Evolutionary conservation across 129 eudicot genomes (phyloP).

Genomic region (Daucus carota): DNA sequence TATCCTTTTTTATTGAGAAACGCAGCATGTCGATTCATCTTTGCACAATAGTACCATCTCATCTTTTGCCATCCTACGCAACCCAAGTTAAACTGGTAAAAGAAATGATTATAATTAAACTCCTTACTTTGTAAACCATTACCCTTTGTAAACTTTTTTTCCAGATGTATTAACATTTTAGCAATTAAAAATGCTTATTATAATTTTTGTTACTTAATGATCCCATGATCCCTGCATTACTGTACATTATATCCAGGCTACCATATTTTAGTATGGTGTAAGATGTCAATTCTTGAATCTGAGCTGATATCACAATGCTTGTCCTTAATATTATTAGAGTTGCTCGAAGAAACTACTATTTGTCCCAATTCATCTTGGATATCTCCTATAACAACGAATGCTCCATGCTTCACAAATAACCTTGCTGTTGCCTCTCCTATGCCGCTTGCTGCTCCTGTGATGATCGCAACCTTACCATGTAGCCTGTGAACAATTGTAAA

Average conservation of each 20-base stretch:
- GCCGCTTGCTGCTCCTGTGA: constrained; percentile 88
- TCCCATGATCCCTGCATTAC: constrained; percentile 68
- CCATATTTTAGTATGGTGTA: constrained; percentile 43
- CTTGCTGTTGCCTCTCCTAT: constrained; percentile 62
- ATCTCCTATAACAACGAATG: constrained; percentile 57
- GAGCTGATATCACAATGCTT: constrained; percentile 53
- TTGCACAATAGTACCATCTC: too few relatives aligned
- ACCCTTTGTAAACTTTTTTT: too few relatives aligned
- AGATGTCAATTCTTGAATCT: constrained; percentile 42
- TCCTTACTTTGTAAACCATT: too few relatives aligned
- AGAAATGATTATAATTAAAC: too few relatives aligned
- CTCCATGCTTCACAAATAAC: constrained; percentile 48
- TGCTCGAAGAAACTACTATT: constrained; percentile 35
- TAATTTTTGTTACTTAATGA: too few relatives aligned
- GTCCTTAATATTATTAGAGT: constrained; percentile 27
- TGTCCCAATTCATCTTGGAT: constrained; percentile 57
- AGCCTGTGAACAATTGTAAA: constrained; percentile 26
- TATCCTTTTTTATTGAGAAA: background rate
- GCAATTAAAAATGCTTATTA: too few relatives aligned
- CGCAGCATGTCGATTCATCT: background rate
- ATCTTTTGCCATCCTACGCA: too few relatives aligned
- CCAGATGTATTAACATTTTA: too few relatives aligned
- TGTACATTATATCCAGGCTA: constrained; percentile 41
- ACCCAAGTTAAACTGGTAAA: too few relatives aligned
- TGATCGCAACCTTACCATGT: constrained; percentile 67